Conservation (phyloP, 257 asterid species). For the Misopates orontium region DNA sequence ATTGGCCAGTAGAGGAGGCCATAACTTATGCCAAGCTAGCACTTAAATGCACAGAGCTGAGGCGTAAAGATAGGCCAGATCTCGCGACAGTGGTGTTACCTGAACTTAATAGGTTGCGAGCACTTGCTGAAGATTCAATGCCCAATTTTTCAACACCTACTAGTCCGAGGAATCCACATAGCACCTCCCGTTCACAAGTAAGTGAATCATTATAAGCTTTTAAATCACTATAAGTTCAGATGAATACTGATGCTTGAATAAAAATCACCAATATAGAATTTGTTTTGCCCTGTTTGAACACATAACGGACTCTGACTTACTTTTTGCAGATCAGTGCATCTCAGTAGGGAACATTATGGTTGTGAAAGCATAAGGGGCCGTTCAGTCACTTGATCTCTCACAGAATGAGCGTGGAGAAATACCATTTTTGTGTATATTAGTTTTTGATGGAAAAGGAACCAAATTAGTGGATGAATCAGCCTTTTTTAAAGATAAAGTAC, state of each 20-base stretch:
- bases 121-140: constrained; percentile 65
- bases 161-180: constrained; percentile 29
- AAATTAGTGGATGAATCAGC: not conserved
- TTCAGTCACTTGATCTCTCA: constrained; percentile 28
- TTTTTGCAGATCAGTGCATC: constrained; percentile 36
- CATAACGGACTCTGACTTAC: constrained; percentile 8
- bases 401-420: constrained; percentile 27
- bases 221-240: too few relatives aligned
- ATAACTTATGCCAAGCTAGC: constrained; percentile 64
- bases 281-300: not conserved
- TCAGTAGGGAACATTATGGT: constrained; percentile 35
- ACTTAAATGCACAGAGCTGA: constrained; percentile 71
- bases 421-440: constrained; percentile 23
- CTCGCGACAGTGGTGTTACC: constrained; percentile 62
- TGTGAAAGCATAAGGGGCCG: constrained; percentile 26
- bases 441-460: constrained; percentile 12
- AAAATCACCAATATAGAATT: not conserved
- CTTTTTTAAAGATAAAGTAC: not conserved
- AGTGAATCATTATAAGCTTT: constrained; percentile 25
- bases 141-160: constrained; percentile 27
- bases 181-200: constrained; percentile 43
- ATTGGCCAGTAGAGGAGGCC: constrained; percentile 87
- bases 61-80: constrained; percentile 85
- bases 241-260: not conserved
- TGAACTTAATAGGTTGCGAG: constrained; percentile 65